These are phyloP conservation scores for Blastobotrys elegans DNA, from an alignment of 1,139 yeast genomes.

Conservation along the genomic window DNA sequence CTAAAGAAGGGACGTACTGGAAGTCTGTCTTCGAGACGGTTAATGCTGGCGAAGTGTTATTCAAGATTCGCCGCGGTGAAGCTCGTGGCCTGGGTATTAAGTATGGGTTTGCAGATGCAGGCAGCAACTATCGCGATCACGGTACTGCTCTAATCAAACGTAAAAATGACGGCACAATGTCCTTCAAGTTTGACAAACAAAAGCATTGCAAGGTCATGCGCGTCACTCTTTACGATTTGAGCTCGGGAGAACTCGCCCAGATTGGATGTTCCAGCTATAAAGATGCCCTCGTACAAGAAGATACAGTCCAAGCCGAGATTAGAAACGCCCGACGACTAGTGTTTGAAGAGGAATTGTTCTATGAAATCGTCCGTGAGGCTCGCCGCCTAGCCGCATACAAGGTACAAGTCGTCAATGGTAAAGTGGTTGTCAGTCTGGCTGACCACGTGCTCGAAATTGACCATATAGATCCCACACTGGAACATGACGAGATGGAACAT, in stretches of 20 bases:
- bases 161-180: constrained; percentile 30
- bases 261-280: constrained; percentile 22
- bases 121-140: constrained; percentile 66
- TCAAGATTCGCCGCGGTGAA: constrained; percentile 55
- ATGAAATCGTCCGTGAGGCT: constrained; percentile 73
- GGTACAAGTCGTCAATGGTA: constrained; percentile 62
- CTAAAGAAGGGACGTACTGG: constrained; percentile 74
- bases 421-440: constrained; percentile 56
- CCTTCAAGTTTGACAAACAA: constrained; percentile 31
- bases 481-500: constrained; percentile 12
- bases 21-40: constrained; percentile 49
- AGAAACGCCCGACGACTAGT: constrained; percentile 54
- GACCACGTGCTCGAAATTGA: constrained; percentile 71
- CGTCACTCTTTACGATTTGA: constrained; percentile 33
- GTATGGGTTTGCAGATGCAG: constrained; percentile 89
- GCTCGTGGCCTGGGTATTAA: constrained; percentile 66
- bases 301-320: constrained; percentile 28
- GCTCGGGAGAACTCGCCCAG: constrained; percentile 25
- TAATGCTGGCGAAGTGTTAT: constrained; percentile 63
- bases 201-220: constrained; percentile 35
- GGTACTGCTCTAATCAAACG: constrained; percentile 67
- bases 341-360: constrained; percentile 80
- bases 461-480: constrained; percentile 39
- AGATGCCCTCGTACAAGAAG: constrained; percentile 19
- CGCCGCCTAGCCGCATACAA: constrained; percentile 64